phyloP scores from a whole-genome alignment of 331 rosid genomes.

The Pyracantha coccinea region DNA sequence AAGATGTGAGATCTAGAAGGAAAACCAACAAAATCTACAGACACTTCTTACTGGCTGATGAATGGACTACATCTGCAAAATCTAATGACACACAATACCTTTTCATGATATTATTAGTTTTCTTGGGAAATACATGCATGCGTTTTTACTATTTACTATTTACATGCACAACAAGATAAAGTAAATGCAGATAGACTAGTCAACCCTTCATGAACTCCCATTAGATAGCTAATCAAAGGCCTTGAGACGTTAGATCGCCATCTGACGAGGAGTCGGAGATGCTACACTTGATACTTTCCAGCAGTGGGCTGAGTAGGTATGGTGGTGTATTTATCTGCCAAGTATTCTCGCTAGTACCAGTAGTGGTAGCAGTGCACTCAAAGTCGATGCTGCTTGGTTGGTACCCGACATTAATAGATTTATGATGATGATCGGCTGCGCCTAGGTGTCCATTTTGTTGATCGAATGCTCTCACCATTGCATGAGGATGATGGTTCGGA shows the following conservation, averaged over 20 bases:
- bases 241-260: constrained; percentile 5
- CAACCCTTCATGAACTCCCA: background rate
- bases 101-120: too few species aligned
- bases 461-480: constrained; percentile 3
- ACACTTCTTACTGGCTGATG: too few species aligned
- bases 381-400: background rate
- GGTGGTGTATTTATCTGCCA: constrained; percentile 11
- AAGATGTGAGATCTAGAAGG: too few species aligned
- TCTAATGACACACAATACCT: too few species aligned
- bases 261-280: constrained; percentile 19
- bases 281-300: background rate
- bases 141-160: background rate
- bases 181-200: background rate
- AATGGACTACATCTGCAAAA: too few species aligned
- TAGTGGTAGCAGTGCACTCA: background rate
- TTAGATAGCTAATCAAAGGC: background rate
- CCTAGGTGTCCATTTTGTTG: background rate
- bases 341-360: background rate
- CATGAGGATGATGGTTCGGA: background rate
- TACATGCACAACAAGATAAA: background rate
- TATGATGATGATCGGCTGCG: background rate
- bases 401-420: background rate
- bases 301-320: background rate
- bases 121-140: background rate
- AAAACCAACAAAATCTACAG: too few species aligned